Evolutionary conservation across 495 filamentous ascomycete genomes (phyloP), one percentile per base, ranked within the genome.

Genomic region (Glutinoglossum americanum): DNA sequence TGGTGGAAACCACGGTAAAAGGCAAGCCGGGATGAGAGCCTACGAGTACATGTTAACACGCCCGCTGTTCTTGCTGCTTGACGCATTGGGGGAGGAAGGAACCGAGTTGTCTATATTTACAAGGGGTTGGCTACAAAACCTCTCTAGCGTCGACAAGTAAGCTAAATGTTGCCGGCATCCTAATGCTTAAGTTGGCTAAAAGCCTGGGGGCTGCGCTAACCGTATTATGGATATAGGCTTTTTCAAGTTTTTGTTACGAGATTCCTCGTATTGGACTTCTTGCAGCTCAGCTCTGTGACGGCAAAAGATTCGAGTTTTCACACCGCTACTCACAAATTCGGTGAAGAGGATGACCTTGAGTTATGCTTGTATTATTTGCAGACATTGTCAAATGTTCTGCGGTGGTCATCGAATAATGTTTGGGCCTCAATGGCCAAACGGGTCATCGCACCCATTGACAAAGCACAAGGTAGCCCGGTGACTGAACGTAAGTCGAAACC

Each of bases 1-100:
- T 9, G 63, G 65, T 57, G 58, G 49, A 53, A 32, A 27, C n/a
- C 49, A 17, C 17, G 28, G 49, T 19, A 32, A 53, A 17, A 27
- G 23, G 28, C 49, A 9, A 28, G 21, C 11, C 26, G 51, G 56
- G 28, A 48, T 60, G 30, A 45, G 56, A 28, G 44, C 57, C 45
- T 82, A 77, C 60, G 74, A 84, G 58, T 74, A 82, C 3, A 80
- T 95, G 72, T 74, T 97, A 48, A 82, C 84, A 7, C 77, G 88
- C 19, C 90, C 90, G 0, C 66, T 95, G 33, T 83, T 95, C 57
- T 70, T 94, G 32, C 75, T 93, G 59, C 73, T 97, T 35, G 90
- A 97, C 66, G 76, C 84, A 11, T 72, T 95, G 0, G 67, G 74
- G 23, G 83, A 90, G 55, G 83, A 83, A 61, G 76, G 78, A 26